Base-by-base conservation (phyloP, 2,329 filamentous ascomycete species). In the Pleurostoma richardsiae region DNA sequence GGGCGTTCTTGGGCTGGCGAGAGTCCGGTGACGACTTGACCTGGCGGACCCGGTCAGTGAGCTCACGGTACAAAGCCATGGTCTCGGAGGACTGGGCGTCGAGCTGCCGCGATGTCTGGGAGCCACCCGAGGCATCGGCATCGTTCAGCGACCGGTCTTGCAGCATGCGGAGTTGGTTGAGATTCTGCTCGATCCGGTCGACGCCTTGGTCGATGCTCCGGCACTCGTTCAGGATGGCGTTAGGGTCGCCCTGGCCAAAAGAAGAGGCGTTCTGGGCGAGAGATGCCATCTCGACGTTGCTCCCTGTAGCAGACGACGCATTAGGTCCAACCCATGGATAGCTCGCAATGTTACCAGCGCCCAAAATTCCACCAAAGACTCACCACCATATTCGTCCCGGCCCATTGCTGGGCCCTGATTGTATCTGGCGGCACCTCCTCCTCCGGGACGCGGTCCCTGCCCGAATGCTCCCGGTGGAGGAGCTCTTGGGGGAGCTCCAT, bases 21-120 rank as follows among this genome's bases (percentile, higher is more conserved):
- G 87, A 85, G 50, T 91, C 89, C 39, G 85, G 85, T 57, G 85
- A 85, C 55, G 83, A 83, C 76, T 96, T 96, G 71, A 96, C 79
- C 52, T 79, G 75, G 68, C 87, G 88, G 54, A 96, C 83, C 45
- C 88, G 85, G 45, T 86, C 82, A 47, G 86, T 88, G 48, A 97
- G 79, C 49, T 78, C 80, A 52, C 88, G 85, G 74, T 95, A 96
- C 46, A 84, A 76, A 44, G 80, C 80, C 83, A 95, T 95, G 56
- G 91, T 92, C 54, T 92, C 85, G 40, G 84, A 77, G 54, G 83
- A 86, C 48, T 91, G 76, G 47, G 73, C 71, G 52, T 95, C 88
- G 54, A 96, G 80, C 58, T 87, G 79, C 51, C 79, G 79, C 57
- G 82, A 80, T 40, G 79, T 79, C 50, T 80, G 75, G 58, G 83